Percentiles rank a stretch among this genome's conserved stretches.
Evolutionary conservation across 2,329 filamentous ascomycete species (phyloP).

Genomic region (Dactylellina parvicollis): DNA sequence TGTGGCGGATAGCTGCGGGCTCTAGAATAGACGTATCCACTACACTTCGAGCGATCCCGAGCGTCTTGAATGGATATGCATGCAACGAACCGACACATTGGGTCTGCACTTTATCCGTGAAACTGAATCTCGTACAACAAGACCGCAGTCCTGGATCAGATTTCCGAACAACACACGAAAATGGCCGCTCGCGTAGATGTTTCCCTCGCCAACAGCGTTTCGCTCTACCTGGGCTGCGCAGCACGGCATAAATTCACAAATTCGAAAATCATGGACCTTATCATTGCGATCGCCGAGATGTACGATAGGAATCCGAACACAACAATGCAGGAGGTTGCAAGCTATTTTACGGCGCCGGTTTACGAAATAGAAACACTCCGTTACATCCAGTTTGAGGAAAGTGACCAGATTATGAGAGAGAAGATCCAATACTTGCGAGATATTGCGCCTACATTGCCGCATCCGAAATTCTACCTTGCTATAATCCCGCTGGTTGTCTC

Average conservation of each 20-base stretch:
- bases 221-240: constrained; percentile 39
- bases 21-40: too few relatives aligned
- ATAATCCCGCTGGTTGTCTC: constrained; percentile 36
- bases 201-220: constrained; percentile 14
- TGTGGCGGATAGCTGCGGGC: too few relatives aligned
- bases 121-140: too few relatives aligned
- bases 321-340: constrained; percentile 27
- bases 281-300: constrained; percentile 31
- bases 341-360: constrained; percentile 26
- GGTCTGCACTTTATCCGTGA: too few relatives aligned
- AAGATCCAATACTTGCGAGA: constrained; percentile 30
- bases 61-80: too few relatives aligned
- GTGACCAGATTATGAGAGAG: constrained; percentile 18
- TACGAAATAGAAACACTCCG: constrained; percentile 35
- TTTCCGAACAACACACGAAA: constrained; percentile 9
- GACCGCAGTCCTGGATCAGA: too few relatives aligned
- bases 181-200: constrained; percentile 28
- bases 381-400: constrained; percentile 7
- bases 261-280: constrained; percentile 25
- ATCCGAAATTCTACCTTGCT: constrained; percentile 36
- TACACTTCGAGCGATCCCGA: too few relatives aligned
- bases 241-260: constrained; percentile 34
- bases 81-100: too few relatives aligned
- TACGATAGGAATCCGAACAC: constrained; percentile 40
- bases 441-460: constrained; percentile 23